These are phyloP conservation scores for Hypomontagnella monticulosa DNA, from an alignment of 495 filamentous ascomycete genomes.

Conservation along the genomic window DNA sequence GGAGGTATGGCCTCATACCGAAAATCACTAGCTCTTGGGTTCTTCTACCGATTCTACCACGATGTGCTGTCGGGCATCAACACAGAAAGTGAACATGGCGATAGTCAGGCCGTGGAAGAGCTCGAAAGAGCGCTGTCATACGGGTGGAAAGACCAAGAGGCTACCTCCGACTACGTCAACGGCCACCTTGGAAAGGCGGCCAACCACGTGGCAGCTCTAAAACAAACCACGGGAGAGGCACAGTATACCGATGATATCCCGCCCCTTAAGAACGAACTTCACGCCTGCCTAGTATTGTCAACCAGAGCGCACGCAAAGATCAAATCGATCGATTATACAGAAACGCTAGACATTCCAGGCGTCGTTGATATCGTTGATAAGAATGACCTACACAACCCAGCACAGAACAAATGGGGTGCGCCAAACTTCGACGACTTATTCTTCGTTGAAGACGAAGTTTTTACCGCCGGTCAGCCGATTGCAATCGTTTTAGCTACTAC, in stretches of 20 bases:
- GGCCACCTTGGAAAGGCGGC: slow-evolving; percentile 81
- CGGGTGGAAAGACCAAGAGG: slow-evolving; percentile 69
- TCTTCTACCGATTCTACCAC: slow-evolving; percentile 92
- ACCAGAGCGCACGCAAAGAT: slow-evolving; percentile 92
- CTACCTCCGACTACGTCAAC: slow-evolving; percentile 71
- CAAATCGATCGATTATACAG: slow-evolving; percentile 73
- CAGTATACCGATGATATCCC: slow-evolving; percentile 98
- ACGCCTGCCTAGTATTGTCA: slow-evolving; percentile 86
- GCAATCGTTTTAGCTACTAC: slow-evolving; percentile 84
- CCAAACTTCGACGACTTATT: slow-evolving; percentile 85
- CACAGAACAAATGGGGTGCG: slow-evolving; percentile 91
- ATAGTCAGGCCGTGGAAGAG: slow-evolving; percentile 69
- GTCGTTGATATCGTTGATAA: slow-evolving; percentile 83
- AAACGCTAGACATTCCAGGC: slow-evolving; percentile 81
- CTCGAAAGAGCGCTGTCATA: slow-evolving; percentile 72
- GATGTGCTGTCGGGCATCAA: slow-evolving; percentile 62
- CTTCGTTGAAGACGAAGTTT: slow-evolving; percentile 87
- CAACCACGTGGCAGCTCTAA: slow-evolving; percentile 89
- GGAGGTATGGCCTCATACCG: slow-evolving; percentile 97
- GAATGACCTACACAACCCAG: slow-evolving; percentile 72
- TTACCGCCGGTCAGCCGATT: slow-evolving; percentile 90
- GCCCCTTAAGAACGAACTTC: slow-evolving; percentile 84
- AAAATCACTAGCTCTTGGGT: slow-evolving; percentile 85
- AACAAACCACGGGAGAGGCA: slow-evolving; percentile 92
- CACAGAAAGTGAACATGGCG: slow-evolving; percentile 54